Conservation (phyloP, 73 alveolate species). For the Paramecium sonneborni region DNA sequence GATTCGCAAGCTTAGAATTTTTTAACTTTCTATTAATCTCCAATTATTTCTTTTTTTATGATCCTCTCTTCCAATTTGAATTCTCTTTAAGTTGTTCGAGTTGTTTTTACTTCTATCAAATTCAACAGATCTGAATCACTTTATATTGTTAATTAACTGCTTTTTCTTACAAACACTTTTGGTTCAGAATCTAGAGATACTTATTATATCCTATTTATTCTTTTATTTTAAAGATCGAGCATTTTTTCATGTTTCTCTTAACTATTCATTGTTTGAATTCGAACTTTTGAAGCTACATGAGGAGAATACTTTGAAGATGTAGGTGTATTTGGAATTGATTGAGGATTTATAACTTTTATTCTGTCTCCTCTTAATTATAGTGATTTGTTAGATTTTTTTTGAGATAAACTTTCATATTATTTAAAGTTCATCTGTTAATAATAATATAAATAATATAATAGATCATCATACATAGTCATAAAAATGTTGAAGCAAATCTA, state of each 20-base stretch:
- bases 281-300: background rate
- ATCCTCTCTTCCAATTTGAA: background rate
- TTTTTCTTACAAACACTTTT: background rate
- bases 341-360: background rate
- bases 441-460: background rate
- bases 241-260: background rate
- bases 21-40: background rate
- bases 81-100: slow-evolving; percentile 12
- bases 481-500: slow-evolving; percentile 19
- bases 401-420: background rate
- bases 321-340: background rate
- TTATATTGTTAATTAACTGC: background rate
- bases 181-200: background rate
- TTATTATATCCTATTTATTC: background rate
- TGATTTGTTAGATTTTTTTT: background rate
- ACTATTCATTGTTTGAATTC: background rate
- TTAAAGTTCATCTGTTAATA: slow-evolving; percentile 28
- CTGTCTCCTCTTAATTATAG: background rate
- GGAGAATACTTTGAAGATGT: background rate
- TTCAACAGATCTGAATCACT: background rate
- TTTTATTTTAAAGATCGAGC: background rate
- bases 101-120: background rate
- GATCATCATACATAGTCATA: background rate
- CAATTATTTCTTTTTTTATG: background rate
- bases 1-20: background rate